Evolutionary conservation across 1,284 basidiomycete species (phyloP).

Genomic region (Moesziomyces aphidis): DNA sequence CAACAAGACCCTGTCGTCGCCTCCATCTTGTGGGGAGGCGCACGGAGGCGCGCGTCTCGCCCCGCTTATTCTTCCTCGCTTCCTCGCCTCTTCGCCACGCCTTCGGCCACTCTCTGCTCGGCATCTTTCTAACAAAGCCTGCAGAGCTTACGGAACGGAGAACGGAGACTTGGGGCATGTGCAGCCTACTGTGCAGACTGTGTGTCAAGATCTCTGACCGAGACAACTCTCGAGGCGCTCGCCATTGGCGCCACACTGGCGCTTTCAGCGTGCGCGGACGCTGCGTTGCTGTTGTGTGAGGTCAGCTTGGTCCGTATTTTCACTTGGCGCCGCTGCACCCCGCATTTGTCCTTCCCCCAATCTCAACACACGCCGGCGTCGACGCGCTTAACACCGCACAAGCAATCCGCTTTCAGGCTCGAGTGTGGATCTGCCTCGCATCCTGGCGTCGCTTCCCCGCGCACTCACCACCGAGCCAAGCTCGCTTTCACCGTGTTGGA

Average conservation of each 20-base stretch:
- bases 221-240: background rate
- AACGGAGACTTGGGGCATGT: background rate
- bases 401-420: background rate
- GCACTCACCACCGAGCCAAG: background rate
- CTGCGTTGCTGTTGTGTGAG: background rate
- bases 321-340: background rate
- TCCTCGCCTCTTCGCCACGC: background rate
- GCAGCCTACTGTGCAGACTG: too few relatives aligned
- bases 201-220: background rate
- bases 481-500: background rate
- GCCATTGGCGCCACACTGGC: too few relatives aligned
- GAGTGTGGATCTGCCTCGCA: background rate
- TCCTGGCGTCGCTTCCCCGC: background rate
- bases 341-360: background rate
- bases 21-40: background rate
- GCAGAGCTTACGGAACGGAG: background rate
- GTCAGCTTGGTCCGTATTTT: background rate
- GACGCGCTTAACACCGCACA: too few relatives aligned
- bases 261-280: background rate
- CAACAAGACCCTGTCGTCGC: background rate
- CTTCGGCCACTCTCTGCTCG: background rate
- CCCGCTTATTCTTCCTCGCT: conserved; percentile 35
- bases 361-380: background rate
- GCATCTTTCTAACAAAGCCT: conserved; percentile 1
- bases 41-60: background rate